phyloP scores from a whole-genome alignment of 495 filamentous ascomycete genomes.

The Apodospora peruviana region DNA sequence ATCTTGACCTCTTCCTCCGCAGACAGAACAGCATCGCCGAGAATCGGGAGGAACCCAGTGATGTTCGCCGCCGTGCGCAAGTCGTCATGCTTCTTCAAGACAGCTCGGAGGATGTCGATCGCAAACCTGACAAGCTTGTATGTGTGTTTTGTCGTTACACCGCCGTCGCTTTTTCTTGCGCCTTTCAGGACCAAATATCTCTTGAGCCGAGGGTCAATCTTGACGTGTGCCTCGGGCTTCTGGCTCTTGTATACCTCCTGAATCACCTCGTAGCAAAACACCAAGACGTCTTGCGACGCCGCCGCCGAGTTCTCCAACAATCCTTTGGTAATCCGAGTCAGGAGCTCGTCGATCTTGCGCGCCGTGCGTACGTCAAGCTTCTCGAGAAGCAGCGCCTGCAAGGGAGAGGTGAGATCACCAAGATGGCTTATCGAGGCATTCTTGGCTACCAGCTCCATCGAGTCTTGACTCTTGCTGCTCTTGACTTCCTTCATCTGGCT shows the following conservation, averaged over 20 bases:
- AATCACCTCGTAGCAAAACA: constrained; percentile 92
- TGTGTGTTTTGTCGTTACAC: constrained; percentile 65
- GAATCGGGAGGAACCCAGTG: constrained; percentile 75
- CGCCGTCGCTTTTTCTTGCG: constrained; percentile 58
- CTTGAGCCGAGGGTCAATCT: constrained; percentile 55
- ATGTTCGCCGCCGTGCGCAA: constrained; percentile 75
- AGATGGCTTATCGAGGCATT: constrained; percentile 69
- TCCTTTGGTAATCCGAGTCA: constrained; percentile 76
- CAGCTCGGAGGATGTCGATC: constrained; percentile 74
- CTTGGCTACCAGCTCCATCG: constrained; percentile 88
- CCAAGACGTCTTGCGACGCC: constrained; percentile 67
- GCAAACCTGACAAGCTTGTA: constrained; percentile 84
- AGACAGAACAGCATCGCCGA: constrained; percentile 78
- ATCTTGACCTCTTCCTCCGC: constrained; percentile 86
- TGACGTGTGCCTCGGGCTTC: constrained; percentile 36
- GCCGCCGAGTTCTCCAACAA: constrained; percentile 73
- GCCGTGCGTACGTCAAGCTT: constrained; percentile 73
- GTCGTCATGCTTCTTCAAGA: constrained; percentile 73
- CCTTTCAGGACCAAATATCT: constrained; percentile 74
- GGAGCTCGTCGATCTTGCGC: constrained; percentile 84
- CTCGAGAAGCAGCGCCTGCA: constrained; percentile 72
- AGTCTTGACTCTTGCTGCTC: constrained; percentile 94
- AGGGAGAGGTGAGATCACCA: constrained; percentile 66
- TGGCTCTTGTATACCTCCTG: constrained; percentile 70
- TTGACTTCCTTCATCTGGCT: constrained; percentile 97